A percentile compares a stretch with the other conserved stretches of the same genome.
phyloP scores from a whole-genome alignment of 2,329 filamentous ascomycete genomes.

The Fusarium luffae region DNA sequence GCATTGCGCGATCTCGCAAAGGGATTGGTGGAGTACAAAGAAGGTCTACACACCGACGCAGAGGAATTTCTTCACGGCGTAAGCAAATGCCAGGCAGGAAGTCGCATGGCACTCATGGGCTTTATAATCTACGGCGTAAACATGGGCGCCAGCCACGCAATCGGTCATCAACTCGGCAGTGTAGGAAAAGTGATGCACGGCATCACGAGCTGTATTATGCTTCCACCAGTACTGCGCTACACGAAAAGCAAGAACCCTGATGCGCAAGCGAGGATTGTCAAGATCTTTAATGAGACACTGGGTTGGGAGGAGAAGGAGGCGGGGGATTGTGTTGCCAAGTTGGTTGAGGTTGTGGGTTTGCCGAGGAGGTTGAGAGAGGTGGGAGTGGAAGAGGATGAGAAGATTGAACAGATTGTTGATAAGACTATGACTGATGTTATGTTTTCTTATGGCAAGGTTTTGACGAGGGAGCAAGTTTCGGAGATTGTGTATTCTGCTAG shows the following conservation, averaged over 20 bases:
- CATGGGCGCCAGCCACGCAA: slow-evolving; percentile 25
- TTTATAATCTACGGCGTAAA: slow-evolving; percentile 18
- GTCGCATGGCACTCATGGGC: slow-evolving; percentile 26
- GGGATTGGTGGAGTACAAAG: slow-evolving; percentile 12
- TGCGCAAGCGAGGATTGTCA: not conserved
- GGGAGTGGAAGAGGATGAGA: not conserved
- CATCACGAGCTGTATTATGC: slow-evolving; percentile 23
- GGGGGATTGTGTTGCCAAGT: not conserved
- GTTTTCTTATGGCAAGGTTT: slow-evolving; percentile 14
- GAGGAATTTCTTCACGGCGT: not conserved
- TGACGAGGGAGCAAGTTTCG: slow-evolving; percentile 8
- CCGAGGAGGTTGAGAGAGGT: slow-evolving; percentile 1
- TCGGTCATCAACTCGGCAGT: slow-evolving; percentile 14
- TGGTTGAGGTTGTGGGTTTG: slow-evolving; percentile 6
- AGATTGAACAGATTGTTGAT: slow-evolving; percentile 17
- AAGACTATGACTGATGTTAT: slow-evolving; percentile 28
- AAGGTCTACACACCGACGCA: not conserved
- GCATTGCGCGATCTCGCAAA: slow-evolving; percentile 1
- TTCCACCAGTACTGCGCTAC: slow-evolving; percentile 7
- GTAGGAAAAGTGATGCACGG: slow-evolving; percentile 27
- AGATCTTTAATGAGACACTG: slow-evolving; percentile 9
- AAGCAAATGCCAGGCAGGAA: slow-evolving; percentile 23
- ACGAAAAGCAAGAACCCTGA: slow-evolving; percentile 4
- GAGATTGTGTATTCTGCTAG: slow-evolving; percentile 12
- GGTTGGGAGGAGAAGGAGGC: slow-evolving; percentile 14